phyloP scores from a whole-genome alignment of 176 grass and related monocot genomes.

The bread wheat (Triticum aestivum) region IWGSC_CS_RefSeq_v2.1 NC_057807.1:165161368-165161867 shows the following conservation, averaged over 20 bases:
- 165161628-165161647: slow-evolving; percentile 99
- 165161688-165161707: slow-evolving; percentile 95
- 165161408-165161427: slow-evolving; percentile 82
- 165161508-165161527: slow-evolving; percentile 27
- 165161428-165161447: slow-evolving; percentile 92
- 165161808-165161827: slow-evolving; percentile 59
- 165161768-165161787: not conserved
- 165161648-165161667: slow-evolving; percentile 95
- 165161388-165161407: slow-evolving; percentile 86
- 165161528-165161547: slow-evolving; percentile 63
- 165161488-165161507: slow-evolving; percentile 8
- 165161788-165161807: not conserved
- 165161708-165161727: slow-evolving; percentile 72
- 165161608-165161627: slow-evolving; percentile 96
- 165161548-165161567: slow-evolving; percentile 92
- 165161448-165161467: slow-evolving; percentile 69
- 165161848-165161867: slow-evolving; percentile 89
- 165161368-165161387: slow-evolving; percentile 1
- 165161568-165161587: slow-evolving; percentile 82
- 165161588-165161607: slow-evolving; percentile 81
- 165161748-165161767: not conserved
- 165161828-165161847: slow-evolving; percentile 98
- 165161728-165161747: slow-evolving; percentile 17
- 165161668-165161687: slow-evolving; percentile 84
- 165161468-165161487: not conserved